Base-by-base conservation (phyloP, 176 grass and related monocot genomes). In the Luzula sylvatica region DNA sequence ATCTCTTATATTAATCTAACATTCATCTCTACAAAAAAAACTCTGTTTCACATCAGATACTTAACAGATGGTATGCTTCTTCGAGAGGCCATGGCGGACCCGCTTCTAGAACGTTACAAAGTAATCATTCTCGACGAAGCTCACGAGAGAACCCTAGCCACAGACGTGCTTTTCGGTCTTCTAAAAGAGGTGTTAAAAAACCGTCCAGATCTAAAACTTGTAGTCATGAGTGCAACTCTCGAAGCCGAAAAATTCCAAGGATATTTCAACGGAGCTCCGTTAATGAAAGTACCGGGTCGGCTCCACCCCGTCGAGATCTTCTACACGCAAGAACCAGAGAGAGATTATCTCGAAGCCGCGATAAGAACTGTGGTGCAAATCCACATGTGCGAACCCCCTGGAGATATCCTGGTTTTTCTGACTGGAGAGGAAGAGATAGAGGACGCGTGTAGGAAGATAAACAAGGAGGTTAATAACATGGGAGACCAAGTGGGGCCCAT, bases 61-160 rank as follows among this genome's bases (percentile, higher is more conserved):
- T 90, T 90, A 81, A 98, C 92, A 82, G 92, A 98, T 83, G 92
- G 92, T 86, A 90, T 98, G 81, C 85, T 98, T 71, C 72, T 98
- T 71, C 86, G 92, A 77, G 92, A 90, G 82, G 92, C 92, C 71
- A 90, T 98, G 92, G 78, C 86, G 29, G 92, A 98, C 56, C 92
- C 92, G 68, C 81, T 98, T 71, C 75, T 98, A 69, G 81, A 86
- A 75, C 81, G 78, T 55, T 90, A 98, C 67, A 90, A 86, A 68
- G 81, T 98, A 56, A 82, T 98, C 64, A 80, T 98, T 73, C 78
- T 98, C 59, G 85, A 98, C 74, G 92, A 98, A 66, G 81, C 92
- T 50, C 92, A 98, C 52, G 92, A 98, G 72, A 65, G 85, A 24
- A 98, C 92, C 15, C 70, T 98, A 50, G 81, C 85, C 35, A 98